Conservation (phyloP, 2,329 filamentous ascomycete species). For the Orbilia brochopaga region DNA sequence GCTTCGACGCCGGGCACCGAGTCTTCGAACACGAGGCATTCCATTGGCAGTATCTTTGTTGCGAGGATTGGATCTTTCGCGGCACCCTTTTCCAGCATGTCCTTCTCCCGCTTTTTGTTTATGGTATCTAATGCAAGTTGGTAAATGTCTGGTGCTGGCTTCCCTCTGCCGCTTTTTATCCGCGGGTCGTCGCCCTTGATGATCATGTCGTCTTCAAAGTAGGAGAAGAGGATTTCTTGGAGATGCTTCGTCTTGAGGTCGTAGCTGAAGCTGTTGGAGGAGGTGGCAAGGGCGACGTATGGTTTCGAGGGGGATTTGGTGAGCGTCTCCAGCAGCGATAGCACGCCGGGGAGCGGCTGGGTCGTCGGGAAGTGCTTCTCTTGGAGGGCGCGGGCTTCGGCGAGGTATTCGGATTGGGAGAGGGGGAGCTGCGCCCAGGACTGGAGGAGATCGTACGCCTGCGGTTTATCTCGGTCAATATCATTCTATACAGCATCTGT, state of each 20-base stretch:
- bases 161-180: constrained; percentile 79
- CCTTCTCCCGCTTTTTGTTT: constrained; percentile 67
- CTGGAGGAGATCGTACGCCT: constrained; percentile 70
- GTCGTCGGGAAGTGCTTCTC: constrained; percentile 72
- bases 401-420: constrained; percentile 69
- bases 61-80: constrained; percentile 42
- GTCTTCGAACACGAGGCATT: constrained; percentile 97
- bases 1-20: constrained; percentile 91
- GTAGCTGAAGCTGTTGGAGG: constrained; percentile 74
- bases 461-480: constrained; percentile 7
- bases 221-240: constrained; percentile 64
- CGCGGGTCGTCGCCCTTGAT: constrained; percentile 85
- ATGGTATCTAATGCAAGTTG: constrained; percentile 82
- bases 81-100: constrained; percentile 38
- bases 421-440: constrained; percentile 88
- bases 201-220: constrained; percentile 72
- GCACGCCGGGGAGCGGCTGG: constrained; percentile 79
- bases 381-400: constrained; percentile 70
- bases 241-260: constrained; percentile 74
- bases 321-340: constrained; percentile 69
- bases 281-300: constrained; percentile 79
- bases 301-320: constrained; percentile 61
- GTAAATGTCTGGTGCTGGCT: constrained; percentile 94
- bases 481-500: constrained; percentile 25
- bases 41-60: constrained; percentile 73